A percentile compares a stretch with the other conserved stretches of the same genome.
These are phyloP conservation scores for Cubamyces lactineus DNA, from an alignment of 768 basidiomycete species.

Conservation along the genomic window DNA sequence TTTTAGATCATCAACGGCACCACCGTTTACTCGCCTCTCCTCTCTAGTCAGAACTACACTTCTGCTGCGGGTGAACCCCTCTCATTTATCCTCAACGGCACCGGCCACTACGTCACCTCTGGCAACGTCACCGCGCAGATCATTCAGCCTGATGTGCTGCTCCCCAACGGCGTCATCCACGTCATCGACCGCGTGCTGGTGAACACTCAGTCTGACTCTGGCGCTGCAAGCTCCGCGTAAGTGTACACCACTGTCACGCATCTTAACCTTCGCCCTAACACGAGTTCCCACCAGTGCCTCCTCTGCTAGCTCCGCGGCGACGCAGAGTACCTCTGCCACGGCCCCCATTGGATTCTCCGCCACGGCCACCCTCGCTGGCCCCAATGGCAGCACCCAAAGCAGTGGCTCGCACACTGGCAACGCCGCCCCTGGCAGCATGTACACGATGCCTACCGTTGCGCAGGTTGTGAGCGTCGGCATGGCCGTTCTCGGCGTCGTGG, in stretches of 20 bases:
- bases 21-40: slow-evolving; percentile 59
- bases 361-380: slow-evolving; percentile 25
- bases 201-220: slow-evolving; percentile 45
- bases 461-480: slow-evolving; percentile 10
- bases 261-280: background rate
- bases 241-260: slow-evolving; percentile 28
- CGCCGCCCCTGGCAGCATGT: background rate
- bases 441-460: background rate
- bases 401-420: slow-evolving; percentile 8
- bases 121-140: slow-evolving; percentile 55
- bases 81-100: slow-evolving; percentile 53
- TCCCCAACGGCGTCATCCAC: slow-evolving; percentile 72
- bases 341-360: slow-evolving; percentile 41
- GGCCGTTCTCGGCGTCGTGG: slow-evolving; percentile 9
- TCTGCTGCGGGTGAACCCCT: slow-evolving; percentile 63
- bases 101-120: slow-evolving; percentile 58
- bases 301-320: slow-evolving; percentile 55
- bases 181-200: slow-evolving; percentile 58
- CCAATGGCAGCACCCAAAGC: slow-evolving; percentile 1
- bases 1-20: slow-evolving; percentile 67
- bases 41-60: slow-evolving; percentile 45
- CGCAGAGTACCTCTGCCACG: slow-evolving; percentile 41
- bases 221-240: slow-evolving; percentile 57
- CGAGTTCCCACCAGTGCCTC: slow-evolving; percentile 31
- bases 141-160: slow-evolving; percentile 59